These are phyloP conservation scores for Yamadazyma conglobata DNA, from an alignment of 1,139 yeast genomes.

Conservation along the genomic window DNA sequence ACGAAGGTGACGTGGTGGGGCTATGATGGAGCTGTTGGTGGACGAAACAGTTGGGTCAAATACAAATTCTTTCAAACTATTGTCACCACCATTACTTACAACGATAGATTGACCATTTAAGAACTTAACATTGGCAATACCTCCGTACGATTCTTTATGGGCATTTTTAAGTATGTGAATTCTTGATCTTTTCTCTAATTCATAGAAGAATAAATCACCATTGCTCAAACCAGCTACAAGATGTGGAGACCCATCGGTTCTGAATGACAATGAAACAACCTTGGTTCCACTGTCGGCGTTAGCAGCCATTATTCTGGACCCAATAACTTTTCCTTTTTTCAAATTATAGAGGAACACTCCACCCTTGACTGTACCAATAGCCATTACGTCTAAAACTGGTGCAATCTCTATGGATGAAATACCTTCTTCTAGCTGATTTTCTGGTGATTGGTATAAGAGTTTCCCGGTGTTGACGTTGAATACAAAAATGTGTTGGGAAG, in stretches of 20 bases:
- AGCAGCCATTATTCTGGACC: conserved; percentile 53
- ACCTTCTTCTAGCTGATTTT: conserved; percentile 42
- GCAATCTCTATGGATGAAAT: conserved; percentile 71
- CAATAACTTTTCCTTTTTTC: conserved; percentile 57
- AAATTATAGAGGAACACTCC: conserved; percentile 63
- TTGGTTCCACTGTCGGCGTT: conserved; percentile 47
- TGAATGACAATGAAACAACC: conserved; percentile 74
- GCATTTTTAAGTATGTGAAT: conserved; percentile 73
- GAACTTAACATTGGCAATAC: conserved; percentile 73
- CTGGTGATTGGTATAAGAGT: conserved; percentile 55
- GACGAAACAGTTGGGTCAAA: conserved; percentile 86
- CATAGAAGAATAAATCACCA: conserved; percentile 87
- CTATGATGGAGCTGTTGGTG: conserved; percentile 59
- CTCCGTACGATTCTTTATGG: conserved; percentile 74
- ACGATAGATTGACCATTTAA: conserved; percentile 90
- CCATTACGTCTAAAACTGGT: conserved; percentile 82
- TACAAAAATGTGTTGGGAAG: conserved; percentile 59
- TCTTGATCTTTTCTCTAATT: conserved; percentile 66
- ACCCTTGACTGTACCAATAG: conserved; percentile 74
- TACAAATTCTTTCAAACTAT: conserved; percentile 82
- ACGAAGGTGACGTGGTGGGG: conserved; percentile 90
- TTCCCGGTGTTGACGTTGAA: conserved; percentile 80
- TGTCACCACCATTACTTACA: conserved; percentile 92
- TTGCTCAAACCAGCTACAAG: conserved; percentile 73
- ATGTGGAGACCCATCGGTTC: conserved; percentile 89